Conservation (phyloP, 768 basidiomycete species). For the Cubamyces sp. region DNA sequence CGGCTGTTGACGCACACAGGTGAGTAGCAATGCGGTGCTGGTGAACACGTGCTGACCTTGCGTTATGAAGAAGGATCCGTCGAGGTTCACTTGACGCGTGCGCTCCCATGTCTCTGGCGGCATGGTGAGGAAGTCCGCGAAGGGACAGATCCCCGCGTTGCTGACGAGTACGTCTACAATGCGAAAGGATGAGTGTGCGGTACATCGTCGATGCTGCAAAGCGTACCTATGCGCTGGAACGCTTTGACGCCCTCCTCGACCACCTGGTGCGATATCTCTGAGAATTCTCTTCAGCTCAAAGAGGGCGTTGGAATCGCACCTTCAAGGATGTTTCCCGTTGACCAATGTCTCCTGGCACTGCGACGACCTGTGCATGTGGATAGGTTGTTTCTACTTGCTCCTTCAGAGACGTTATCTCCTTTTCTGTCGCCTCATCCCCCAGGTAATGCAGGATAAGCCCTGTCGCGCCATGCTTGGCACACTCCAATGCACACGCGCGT, state of each 20-base stretch:
- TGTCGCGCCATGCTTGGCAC: slow-evolving; percentile 64
- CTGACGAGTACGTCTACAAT: slow-evolving; percentile 51
- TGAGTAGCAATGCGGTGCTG: neutral
- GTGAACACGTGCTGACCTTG: slow-evolving; percentile 47
- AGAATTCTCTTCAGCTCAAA: neutral
- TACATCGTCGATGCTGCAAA: slow-evolving; percentile 26
- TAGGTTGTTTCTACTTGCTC: slow-evolving; percentile 48
- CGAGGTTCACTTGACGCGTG: slow-evolving; percentile 72
- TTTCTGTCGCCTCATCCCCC: slow-evolving; percentile 58
- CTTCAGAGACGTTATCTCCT: slow-evolving; percentile 51
- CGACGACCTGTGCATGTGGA: slow-evolving; percentile 44
- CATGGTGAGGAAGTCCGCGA: slow-evolving; percentile 75
- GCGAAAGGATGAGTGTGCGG: neutral
- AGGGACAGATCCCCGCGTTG: slow-evolving; percentile 75
- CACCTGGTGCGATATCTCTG: slow-evolving; percentile 45
- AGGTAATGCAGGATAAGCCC: slow-evolving; percentile 70
- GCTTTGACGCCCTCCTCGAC: slow-evolving; percentile 59
- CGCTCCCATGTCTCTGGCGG: slow-evolving; percentile 64
- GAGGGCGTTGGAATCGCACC: slow-evolving; percentile 39
- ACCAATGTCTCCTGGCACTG: slow-evolving; percentile 69
- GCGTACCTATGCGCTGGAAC: slow-evolving; percentile 63
- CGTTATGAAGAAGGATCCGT: slow-evolving; percentile 73
- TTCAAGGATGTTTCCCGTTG: slow-evolving; percentile 56
- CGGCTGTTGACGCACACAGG: slow-evolving; percentile 44
- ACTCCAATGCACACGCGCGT: slow-evolving; percentile 67